A percentile compares a stretch with the other conserved stretches of the same genome.
Evolutionary conservation across 2,329 filamentous ascomycete species (phyloP).

Genomic region (Fusarium circinatum): DNA sequence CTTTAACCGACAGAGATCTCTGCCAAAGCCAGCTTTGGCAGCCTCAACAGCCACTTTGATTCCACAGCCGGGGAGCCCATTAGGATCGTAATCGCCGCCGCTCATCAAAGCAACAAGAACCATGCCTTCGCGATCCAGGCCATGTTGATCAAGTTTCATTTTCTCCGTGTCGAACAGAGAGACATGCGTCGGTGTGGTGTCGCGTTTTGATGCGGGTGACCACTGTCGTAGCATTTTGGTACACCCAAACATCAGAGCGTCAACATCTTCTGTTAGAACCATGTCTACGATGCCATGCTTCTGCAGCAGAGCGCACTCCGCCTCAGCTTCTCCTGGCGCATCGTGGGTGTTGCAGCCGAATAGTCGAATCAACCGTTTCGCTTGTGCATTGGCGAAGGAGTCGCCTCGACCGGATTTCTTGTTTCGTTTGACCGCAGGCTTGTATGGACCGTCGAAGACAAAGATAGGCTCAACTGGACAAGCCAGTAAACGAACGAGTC

Average conservation of each 20-base stretch:
- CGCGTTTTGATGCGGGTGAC: constrained; percentile 75
- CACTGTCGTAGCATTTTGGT: constrained; percentile 82
- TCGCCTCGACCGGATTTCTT: constrained; percentile 76
- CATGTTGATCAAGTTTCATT: constrained; percentile 60
- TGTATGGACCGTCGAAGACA: constrained; percentile 88
- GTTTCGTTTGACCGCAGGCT: constrained; percentile 88
- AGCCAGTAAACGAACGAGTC: constrained; percentile 79
- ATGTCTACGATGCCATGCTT: constrained; percentile 86
- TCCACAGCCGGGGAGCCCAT: constrained; percentile 88
- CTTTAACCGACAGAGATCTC: constrained; percentile 74
- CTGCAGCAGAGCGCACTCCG: constrained; percentile 91
- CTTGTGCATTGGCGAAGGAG: constrained; percentile 75
- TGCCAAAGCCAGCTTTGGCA: constrained; percentile 86
- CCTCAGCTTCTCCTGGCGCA: constrained; percentile 94
- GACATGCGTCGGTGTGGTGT: constrained; percentile 83
- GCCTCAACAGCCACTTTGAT: constrained; percentile 91
- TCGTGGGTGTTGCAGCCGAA: constrained; percentile 88
- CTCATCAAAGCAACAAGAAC: constrained; percentile 94
- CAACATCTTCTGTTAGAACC: constrained; percentile 95
- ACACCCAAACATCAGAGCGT: constrained; percentile 97
- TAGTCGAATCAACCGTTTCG: constrained; percentile 83
- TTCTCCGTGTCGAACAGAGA: constrained; percentile 77
- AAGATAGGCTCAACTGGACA: constrained; percentile 88
- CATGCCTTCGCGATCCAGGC: constrained; percentile 88
- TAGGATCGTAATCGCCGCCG: constrained; percentile 91